Conservation (phyloP, 2,329 filamentous ascomycete genomes). For the Ophiostoma piceae region DNA sequence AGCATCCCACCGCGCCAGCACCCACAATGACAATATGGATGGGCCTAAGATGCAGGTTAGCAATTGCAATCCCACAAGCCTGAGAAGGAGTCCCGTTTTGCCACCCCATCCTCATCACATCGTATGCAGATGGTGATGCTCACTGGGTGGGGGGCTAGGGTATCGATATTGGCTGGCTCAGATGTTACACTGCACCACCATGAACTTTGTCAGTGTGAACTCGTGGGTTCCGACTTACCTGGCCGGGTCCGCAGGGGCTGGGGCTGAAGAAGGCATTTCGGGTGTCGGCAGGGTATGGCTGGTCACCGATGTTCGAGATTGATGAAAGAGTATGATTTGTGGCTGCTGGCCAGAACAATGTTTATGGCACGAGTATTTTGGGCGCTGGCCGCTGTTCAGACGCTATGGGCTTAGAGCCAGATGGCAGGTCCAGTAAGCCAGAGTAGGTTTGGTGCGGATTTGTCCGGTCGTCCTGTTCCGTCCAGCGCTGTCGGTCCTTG, state of each 20-base stretch:
- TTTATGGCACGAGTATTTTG: not conserved
- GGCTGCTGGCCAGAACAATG: not conserved
- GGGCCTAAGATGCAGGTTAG: constrained; percentile 35
- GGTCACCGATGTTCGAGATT: not conserved
- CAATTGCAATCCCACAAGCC: not conserved
- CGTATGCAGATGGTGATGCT: not conserved
- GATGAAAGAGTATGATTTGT: not conserved
- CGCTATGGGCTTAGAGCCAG: not conserved
- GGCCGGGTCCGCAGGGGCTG: constrained; percentile 21
- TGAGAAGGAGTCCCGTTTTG: not conserved
- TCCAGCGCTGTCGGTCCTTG: not conserved
- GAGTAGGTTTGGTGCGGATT: not conserved
- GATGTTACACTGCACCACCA: not conserved
- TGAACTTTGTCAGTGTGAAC: not conserved
- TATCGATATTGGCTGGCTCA: not conserved
- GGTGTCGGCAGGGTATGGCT: constrained; percentile 10
- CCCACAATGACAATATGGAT: constrained; percentile 61
- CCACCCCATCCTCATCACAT: constrained; percentile 8
- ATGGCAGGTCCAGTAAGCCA: not conserved
- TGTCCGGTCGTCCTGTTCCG: not conserved
- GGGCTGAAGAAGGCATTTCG: constrained; percentile 21
- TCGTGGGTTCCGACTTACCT: constrained; percentile 16
- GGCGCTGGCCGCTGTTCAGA: not conserved
- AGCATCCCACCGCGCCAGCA: constrained; percentile 66
- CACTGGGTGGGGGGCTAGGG: not conserved